Evolutionary conservation across 1,284 basidiomycete genomes (phyloP), one percentile per base, ranked within the genome.

Genomic region (Tilletiopsis washingtonensis): DNA sequence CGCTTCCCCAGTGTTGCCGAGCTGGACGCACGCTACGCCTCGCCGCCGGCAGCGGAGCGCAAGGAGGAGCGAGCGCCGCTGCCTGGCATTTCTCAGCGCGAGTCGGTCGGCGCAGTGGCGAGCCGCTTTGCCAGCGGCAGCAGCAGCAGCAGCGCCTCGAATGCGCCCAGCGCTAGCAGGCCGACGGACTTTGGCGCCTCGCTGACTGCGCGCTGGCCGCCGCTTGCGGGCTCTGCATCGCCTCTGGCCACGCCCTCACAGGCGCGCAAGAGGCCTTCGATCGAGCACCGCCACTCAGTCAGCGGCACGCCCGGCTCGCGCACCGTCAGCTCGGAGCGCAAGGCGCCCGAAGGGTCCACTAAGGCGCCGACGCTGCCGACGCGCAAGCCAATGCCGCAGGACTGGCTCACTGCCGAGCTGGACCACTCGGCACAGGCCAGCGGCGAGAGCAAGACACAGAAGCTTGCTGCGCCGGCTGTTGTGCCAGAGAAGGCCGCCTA

Each of bases 1-100:
- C 56, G 64, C 11, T 67, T 62, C 43, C 64, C 64, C 1, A 62
- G 56, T 32, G 41, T 67, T 1, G 64, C 61, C 29, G 62, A 67
- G 25, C 52, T 67, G 20, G 64, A 67, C 50, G 54, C 57, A 5
- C 43, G 46, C 20, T 64, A 59, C 24, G 54, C 50, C 0, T 20
- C 38, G 12, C 40, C 47, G 14, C 38, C 47, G 0, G 40, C 57
- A 2, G 17, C 9, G n/a, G 29, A 29, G 17, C 3, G 24, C 15
- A 25, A 11, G 19, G 20, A 36, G 29, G n/a, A 39, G 19, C 15
- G 20, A 39, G 37, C 15, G 37, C 6, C 7, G 14, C n/a, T 19
- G 19, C 9, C 37, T 6, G 37, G 19, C 37, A 39, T 39, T 15
- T 11, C 37, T 7, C 7, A 7, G 9, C 19, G 19, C 7, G 6